Percentiles rank a stretch among this genome's conserved stretches.
Conservation (phyloP, 2,329 filamentous ascomycete species). For the Knufia petricola region DNA sequence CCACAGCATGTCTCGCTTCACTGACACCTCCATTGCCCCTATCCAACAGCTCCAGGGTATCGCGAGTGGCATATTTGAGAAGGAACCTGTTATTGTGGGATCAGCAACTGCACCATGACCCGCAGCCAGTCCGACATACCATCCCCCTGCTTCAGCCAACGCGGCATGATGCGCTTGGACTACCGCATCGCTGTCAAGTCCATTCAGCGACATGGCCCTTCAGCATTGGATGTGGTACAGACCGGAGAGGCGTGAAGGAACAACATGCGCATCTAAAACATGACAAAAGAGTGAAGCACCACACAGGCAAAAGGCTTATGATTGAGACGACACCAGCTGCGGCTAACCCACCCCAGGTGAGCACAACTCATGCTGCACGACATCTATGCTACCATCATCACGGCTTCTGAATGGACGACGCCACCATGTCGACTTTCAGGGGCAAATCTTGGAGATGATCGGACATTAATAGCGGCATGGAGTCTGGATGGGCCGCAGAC, state of each 20-base stretch:
- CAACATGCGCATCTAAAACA: background rate
- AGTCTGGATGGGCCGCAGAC: no score
- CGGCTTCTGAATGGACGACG: background rate
- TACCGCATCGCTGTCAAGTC: conserved; percentile 43
- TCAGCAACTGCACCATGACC: conserved; percentile 11
- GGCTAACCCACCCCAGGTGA: conserved; percentile 3
- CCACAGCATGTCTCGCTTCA: conserved; percentile 70
- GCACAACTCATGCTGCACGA: conserved; percentile 3
- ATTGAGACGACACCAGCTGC: background rate
- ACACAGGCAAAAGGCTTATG: background rate
- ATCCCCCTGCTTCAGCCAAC: conserved; percentile 78
- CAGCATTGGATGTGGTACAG: conserved; percentile 25
- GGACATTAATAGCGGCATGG: conserved; percentile 1
- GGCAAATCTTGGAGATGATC: background rate
- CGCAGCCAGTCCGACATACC: conserved; percentile 50
- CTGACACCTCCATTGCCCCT: conserved; percentile 72
- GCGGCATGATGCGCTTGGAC: conserved; percentile 76
- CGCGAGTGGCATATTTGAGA: conserved; percentile 79
- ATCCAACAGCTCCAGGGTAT: conserved; percentile 71
- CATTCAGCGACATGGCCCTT: conserved; percentile 23
- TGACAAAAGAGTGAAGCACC: background rate
- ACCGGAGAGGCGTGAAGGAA: background rate
- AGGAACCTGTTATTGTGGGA: conserved; percentile 62
- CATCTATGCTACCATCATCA: background rate
- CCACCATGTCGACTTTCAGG: conserved; percentile 2